Evolutionary conservation across 2,329 filamentous ascomycete species (phyloP), one percentile per base, ranked within the genome.

Genomic region (Orbilia oligospora): DNA sequence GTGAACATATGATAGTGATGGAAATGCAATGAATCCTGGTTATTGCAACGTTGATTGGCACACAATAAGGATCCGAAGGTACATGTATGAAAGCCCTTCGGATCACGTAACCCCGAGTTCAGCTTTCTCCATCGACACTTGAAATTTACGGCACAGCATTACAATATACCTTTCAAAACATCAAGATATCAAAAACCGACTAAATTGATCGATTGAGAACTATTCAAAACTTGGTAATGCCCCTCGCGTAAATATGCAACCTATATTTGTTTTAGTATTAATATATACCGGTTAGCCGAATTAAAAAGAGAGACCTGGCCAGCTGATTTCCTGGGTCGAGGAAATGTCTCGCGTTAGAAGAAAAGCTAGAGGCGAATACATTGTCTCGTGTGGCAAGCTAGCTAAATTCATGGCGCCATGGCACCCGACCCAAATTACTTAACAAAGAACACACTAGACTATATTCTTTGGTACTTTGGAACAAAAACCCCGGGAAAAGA

Each of bases 271-370:
- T 36, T 36, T 36, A 36, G 8, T 5, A 36, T 36, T 36, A 9
- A 36, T 36, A 12, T 36, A 30, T n/a, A n/a, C n/a, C n/a, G n/a
- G n/a, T n/a, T n/a, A n/a, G n/a, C n/a, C n/a, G n/a, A n/a, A n/a
- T n/a, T n/a, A n/a, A n/a, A n/a, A n/a, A n/a, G n/a, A n/a, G n/a
- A n/a, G n/a, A n/a, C n/a, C n/a, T n/a, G n/a, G n/a, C n/a, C n/a
- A n/a, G n/a, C n/a, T n/a, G n/a, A n/a, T n/a, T n/a, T n/a, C n/a
- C n/a, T n/a, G n/a, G n/a, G n/a, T n/a, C n/a, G n/a, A n/a, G n/a
- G 41, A 44, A 44, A 44, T 44, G 41, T 44, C 41, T 44, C 41
- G 41, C 41, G 41, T 44, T 44, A 44, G n/a, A 44, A 44, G n/a
- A 18, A 41, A 5, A 41, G 30, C 8, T 30, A 41, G 41, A 16